Evolutionary conservation across 371 early-diverging fungal genomes (phyloP).

Genomic region (Lichtheimia ramosa): DNA sequence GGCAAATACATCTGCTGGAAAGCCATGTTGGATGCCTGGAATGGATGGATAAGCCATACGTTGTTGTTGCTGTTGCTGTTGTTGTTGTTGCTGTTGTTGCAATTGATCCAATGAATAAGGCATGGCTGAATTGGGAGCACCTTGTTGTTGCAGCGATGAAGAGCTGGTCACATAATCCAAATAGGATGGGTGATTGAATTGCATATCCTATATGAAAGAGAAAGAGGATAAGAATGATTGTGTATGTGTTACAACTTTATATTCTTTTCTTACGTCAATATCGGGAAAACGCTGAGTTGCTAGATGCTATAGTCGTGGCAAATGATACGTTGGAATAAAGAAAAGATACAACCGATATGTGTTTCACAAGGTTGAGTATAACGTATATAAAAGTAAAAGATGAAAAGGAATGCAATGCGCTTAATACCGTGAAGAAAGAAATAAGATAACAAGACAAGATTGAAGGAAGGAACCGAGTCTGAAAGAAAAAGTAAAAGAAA

Average conservation of each 20-base stretch:
- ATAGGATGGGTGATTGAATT: conserved; percentile 13
- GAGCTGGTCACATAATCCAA: conserved; percentile 10
- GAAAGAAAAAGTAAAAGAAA: no score
- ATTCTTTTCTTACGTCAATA: not conserved
- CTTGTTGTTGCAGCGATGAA: not conserved
- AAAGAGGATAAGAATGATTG: not conserved
- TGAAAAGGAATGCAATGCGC: no score
- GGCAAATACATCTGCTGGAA: not conserved
- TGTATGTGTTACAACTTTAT: not conserved
- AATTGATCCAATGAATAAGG: not conserved
- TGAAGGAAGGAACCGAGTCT: no score
- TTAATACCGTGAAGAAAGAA: no score
- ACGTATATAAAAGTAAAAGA: no score
- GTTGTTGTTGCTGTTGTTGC: conserved; percentile 6
- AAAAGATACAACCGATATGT: no score
- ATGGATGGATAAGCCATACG: not conserved
- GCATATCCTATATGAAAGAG: conserved; percentile 7
- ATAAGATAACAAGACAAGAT: no score
- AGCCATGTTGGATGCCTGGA: conserved; percentile 1
- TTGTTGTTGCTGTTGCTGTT: conserved; percentile 6
- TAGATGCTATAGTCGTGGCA: no score
- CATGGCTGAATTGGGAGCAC: not conserved
- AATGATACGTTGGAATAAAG: not conserved
- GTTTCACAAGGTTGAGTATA: no score
- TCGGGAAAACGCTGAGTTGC: not conserved